Evolutionary conservation across 805 yeast species (phyloP), one percentile per base, ranked within the genome.

Genomic region (Suhomyces sp.): DNA sequence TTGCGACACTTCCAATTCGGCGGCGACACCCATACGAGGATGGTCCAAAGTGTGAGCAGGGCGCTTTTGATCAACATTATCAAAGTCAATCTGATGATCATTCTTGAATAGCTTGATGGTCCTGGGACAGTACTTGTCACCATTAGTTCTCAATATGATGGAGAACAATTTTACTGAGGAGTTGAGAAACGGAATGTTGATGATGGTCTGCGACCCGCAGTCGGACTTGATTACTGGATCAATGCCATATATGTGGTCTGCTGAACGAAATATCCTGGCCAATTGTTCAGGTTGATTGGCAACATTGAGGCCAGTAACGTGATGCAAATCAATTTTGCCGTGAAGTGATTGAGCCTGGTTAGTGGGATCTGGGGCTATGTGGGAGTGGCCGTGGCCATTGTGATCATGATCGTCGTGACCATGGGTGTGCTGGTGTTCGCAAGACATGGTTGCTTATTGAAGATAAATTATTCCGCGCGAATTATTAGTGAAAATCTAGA

Each of bases 121-220:
- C 55, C 77, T 77, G 0, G 97, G 97, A 48, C 96, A 87, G 51
- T 80, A 75, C 21, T 76, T 75, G 43, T 78, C 80, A 1, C 83
- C 84, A 50, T 83, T 75, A 0, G 91, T 79, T 57, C 97, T 77
- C 9, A 93, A 55, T 2, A 87, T 80, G 0, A 93, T 58, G 2
- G 96, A 87, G 63, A 82, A 88, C 33, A 93, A 67, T 63, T 86
- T 89, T 40, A 88, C 90, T 21, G 80, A 72, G 1, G 87, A 87
- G 10, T 86, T 83, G 37, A 72, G 53, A 61, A 93, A 93, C 25
- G 97, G 97, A 25, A 93, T 80, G 49, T 82, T 80, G 29, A 93
- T 58, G 29, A 92, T 79, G 58, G 92, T 57, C 64, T 93, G 97
- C 53, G 85, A 82, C 62, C 93, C 98, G 2, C 87, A 83, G 64